These are phyloP conservation scores for Rhizoclosmatium globosum DNA, from an alignment of 192 early-diverging fungal species.

Conservation along the genomic window DNA sequence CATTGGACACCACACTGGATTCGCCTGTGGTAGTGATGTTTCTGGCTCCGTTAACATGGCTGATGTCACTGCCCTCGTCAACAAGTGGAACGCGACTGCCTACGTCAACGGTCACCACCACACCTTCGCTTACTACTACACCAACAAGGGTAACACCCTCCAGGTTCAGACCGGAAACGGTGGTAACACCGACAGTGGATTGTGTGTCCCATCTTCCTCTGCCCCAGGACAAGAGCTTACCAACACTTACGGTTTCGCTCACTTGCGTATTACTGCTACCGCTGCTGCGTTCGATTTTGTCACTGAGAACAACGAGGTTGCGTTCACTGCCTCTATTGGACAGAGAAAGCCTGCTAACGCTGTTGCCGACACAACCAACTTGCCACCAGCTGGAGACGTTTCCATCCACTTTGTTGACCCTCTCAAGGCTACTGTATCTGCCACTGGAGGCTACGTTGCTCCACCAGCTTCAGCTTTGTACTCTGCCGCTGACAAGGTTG, in stretches of 20 bases:
- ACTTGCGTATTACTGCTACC: background rate
- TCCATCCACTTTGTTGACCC: constrained; percentile 5
- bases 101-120: constrained; percentile 33
- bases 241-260: constrained; percentile 29
- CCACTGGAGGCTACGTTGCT: background rate
- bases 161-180: constrained; percentile 13
- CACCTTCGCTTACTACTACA: constrained; percentile 16
- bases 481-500: too few species aligned
- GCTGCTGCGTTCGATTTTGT: background rate
- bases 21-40: constrained; percentile 17
- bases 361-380: constrained; percentile 9
- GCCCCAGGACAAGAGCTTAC: constrained; percentile 4
- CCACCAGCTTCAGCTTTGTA: background rate
- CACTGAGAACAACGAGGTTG: constrained; percentile 17
- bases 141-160: constrained; percentile 2
- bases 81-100: constrained; percentile 15
- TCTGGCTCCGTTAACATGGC: background rate
- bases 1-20: constrained; percentile 22
- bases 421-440: background rate
- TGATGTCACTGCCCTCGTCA: background rate
- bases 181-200: constrained; percentile 12
- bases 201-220: constrained; percentile 1
- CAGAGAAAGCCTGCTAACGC: background rate
- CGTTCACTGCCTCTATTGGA: background rate
- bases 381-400: background rate